These are phyloP conservation scores for Ophiostoma triangulosporum DNA, from an alignment of 2,329 filamentous ascomycete species.

Conservation along the genomic window DNA sequence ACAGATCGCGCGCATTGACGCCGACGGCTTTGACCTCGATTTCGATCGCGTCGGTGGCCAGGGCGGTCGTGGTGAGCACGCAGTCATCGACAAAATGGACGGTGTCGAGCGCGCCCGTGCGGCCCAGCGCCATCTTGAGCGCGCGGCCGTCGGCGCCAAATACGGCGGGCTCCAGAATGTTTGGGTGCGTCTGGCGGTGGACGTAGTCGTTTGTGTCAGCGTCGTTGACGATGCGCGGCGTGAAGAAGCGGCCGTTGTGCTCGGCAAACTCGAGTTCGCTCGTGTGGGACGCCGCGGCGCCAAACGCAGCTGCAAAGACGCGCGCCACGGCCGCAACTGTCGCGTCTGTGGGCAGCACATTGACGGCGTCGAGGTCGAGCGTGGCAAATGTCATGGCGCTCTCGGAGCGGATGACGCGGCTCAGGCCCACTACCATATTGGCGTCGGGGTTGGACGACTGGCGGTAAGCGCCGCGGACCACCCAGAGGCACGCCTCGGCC, in stretches of 20 bases:
- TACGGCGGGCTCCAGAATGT: conserved; percentile 5
- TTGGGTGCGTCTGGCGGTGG: conserved; percentile 12
- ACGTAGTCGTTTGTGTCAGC: conserved; percentile 11
- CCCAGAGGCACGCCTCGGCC: conserved; percentile 15
- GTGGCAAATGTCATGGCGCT: conserved; percentile 11
- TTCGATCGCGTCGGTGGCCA: neutral
- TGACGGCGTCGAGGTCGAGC: conserved; percentile 14
- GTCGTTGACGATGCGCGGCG: conserved; percentile 17
- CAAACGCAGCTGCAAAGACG: conserved; percentile 11
- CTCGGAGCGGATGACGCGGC: conserved; percentile 14
- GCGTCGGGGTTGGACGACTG: conserved; percentile 11
- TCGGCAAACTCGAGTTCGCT: conserved; percentile 17
- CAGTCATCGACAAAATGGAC: neutral
- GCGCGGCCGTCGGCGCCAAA: neutral
- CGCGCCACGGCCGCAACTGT: neutral
- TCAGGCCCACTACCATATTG: conserved; percentile 15
- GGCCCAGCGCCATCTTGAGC: conserved; percentile 2
- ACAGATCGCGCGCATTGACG: neutral
- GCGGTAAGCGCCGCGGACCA: conserved; percentile 11
- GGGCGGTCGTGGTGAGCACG: neutral
- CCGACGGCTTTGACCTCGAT: conserved; percentile 1
- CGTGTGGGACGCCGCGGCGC: conserved; percentile 4
- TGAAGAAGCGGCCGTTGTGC: conserved; percentile 15
- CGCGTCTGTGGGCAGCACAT: neutral
- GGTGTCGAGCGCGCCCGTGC: neutral